Evolutionary conservation across 2,329 filamentous ascomycete genomes (phyloP).

Genomic region (Coniosporium tulheliwenetii): DNA sequence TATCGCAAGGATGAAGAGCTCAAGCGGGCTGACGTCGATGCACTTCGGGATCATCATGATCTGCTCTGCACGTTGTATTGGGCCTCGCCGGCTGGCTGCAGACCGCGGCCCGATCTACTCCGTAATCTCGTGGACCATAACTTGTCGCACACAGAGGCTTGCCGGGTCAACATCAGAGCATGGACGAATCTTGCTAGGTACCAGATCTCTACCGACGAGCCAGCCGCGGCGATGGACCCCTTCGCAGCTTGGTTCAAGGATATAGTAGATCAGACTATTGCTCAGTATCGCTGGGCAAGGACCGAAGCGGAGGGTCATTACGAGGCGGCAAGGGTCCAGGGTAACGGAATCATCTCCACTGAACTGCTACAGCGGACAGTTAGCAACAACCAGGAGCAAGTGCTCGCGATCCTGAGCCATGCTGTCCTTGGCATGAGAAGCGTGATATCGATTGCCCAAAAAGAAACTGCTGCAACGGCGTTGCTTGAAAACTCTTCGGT

Average conservation of each 20-base stretch:
- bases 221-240: constrained; percentile 24
- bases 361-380: constrained; percentile 36
- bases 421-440: constrained; percentile 34
- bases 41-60: constrained; percentile 46
- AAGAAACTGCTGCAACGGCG: constrained; percentile 22
- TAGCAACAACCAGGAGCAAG: constrained; percentile 39
- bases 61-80: constrained; percentile 44
- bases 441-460: constrained; percentile 27
- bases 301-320: constrained; percentile 41
- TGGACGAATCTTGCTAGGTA: constrained; percentile 43
- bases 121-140: constrained; percentile 39
- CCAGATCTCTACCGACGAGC: constrained; percentile 37
- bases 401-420: constrained; percentile 38
- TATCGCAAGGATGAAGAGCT: constrained; percentile 43
- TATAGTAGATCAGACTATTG: constrained; percentile 35
- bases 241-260: constrained; percentile 40
- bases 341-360: constrained; percentile 23
- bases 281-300: constrained; percentile 39
- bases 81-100: constrained; percentile 34
- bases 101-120: constrained; percentile 36
- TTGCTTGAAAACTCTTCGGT: constrained; percentile 29
- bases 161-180: constrained; percentile 39
- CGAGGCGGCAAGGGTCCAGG: constrained; percentile 18
- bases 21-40: constrained; percentile 36
- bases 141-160: constrained; percentile 42